These are phyloP conservation scores for Fomitopsis serialis DNA, from an alignment of 768 basidiomycete species.

Conservation along the genomic window DNA sequence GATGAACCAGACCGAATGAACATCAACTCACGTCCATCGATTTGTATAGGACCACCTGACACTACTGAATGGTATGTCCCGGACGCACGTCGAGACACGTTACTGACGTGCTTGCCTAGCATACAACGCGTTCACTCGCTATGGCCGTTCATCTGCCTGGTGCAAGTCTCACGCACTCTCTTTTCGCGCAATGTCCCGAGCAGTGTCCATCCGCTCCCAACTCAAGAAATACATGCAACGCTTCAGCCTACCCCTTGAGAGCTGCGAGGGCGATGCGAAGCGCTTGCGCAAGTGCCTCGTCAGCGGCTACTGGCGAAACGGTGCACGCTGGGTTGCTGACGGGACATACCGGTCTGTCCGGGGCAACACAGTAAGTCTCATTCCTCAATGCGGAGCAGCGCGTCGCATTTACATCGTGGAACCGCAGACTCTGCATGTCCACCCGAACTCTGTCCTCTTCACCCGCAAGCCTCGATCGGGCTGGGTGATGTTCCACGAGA, in stretches of 20 bases:
- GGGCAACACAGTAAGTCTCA: constrained; percentile 65
- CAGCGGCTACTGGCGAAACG: constrained; percentile 91
- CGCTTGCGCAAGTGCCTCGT: constrained; percentile 85
- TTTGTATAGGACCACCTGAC: constrained; percentile 83
- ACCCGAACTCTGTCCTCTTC: constrained; percentile 92
- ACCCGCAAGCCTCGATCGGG: constrained; percentile 86
- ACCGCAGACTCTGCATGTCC: constrained; percentile 73
- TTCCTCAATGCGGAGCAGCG: neutral
- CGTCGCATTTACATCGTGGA: neutral
- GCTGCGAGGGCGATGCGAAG: constrained; percentile 86
- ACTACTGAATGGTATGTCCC: constrained; percentile 71
- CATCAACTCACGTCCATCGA: neutral
- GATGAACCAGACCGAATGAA: neutral
- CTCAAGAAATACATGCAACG: constrained; percentile 92
- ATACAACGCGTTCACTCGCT: constrained; percentile 88
- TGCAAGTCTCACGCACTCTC: constrained; percentile 90
- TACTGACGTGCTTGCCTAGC: constrained; percentile 37
- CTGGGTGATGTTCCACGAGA: constrained; percentile 94
- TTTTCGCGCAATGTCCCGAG: constrained; percentile 90
- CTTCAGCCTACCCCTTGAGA: constrained; percentile 75
- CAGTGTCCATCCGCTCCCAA: constrained; percentile 91
- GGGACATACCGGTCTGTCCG: constrained; percentile 89
- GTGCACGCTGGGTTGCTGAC: constrained; percentile 85
- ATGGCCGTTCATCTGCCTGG: constrained; percentile 84
- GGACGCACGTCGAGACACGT: neutral